phyloP scores from a whole-genome alignment of 805 yeast genomes.

The Candida broadrunensis region DNA sequence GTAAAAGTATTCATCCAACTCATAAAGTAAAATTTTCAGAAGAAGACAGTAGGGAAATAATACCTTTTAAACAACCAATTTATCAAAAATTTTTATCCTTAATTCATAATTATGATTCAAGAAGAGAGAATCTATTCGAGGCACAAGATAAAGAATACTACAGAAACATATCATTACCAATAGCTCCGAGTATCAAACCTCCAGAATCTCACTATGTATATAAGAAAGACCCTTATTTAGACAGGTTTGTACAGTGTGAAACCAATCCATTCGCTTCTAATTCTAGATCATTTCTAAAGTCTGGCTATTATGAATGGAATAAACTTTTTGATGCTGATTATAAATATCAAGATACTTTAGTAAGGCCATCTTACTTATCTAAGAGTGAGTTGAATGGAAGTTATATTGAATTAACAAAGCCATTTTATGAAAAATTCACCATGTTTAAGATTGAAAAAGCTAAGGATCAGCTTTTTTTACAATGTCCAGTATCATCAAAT shows the following conservation, averaged over 20 bases:
- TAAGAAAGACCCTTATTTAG: slow-evolving; percentile 14
- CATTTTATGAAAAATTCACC: slow-evolving; percentile 26
- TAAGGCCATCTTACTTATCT: slow-evolving; percentile 38
- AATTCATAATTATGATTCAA: neutral
- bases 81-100: slow-evolving; percentile 2
- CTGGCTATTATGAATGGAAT: slow-evolving; percentile 36
- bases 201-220: slow-evolving; percentile 8
- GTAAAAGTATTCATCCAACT: slow-evolving; percentile 15
- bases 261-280: slow-evolving; percentile 16
- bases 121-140: slow-evolving; percentile 1
- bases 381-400: slow-evolving; percentile 18
- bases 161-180: slow-evolving; percentile 15
- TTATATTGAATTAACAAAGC: slow-evolving; percentile 25
- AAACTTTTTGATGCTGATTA: slow-evolving; percentile 46
- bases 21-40: slow-evolving; percentile 3
- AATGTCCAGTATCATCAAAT: slow-evolving; percentile 22
- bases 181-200: slow-evolving; percentile 5
- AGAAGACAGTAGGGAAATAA: neutral
- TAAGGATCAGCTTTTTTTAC: slow-evolving; percentile 33
- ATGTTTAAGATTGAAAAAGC: slow-evolving; percentile 11
- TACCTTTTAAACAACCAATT: slow-evolving; percentile 1
- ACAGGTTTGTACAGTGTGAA: slow-evolving; percentile 28
- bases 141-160: slow-evolving; percentile 7
- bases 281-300: slow-evolving; percentile 21
- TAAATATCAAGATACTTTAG: slow-evolving; percentile 35